Conservation (phyloP, 352 stramenopile species). For the Albugo candida region DNA sequence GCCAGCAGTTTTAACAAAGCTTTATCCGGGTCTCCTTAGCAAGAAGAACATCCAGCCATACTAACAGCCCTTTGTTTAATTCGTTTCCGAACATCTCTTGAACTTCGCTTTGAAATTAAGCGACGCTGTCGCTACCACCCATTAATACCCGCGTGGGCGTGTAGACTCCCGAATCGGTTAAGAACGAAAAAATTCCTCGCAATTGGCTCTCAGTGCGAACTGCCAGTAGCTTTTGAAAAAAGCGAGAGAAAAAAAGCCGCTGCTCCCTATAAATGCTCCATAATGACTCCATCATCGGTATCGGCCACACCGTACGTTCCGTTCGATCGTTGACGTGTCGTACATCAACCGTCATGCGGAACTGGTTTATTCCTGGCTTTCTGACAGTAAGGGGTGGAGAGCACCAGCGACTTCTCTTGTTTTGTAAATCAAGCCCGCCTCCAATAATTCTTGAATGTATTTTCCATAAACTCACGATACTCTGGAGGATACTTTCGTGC, state of each 20-base stretch:
- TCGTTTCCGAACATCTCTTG: neutral
- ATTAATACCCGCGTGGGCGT: conserved; percentile 8
- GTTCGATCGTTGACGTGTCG: conserved; percentile 8
- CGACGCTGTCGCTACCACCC: conserved; percentile 6
- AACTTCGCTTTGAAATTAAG: conserved; percentile 8
- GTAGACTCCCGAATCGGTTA: conserved; percentile 9
- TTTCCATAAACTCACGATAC: conserved; percentile 3
- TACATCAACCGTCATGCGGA: conserved; percentile 12
- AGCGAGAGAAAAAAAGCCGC: conserved; percentile 9
- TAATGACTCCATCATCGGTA: conserved; percentile 6
- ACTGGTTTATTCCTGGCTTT: conserved; percentile 5
- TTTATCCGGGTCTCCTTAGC: conserved; percentile 4
- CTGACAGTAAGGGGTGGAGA: conserved; percentile 2
- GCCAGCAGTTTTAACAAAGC: conserved; percentile 7
- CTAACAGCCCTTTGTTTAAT: conserved; percentile 8
- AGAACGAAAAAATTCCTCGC: conserved; percentile 8
- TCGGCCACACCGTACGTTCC: conserved; percentile 9
- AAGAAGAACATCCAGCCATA: conserved; percentile 13
- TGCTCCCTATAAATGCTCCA: neutral
- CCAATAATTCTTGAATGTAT: neutral
- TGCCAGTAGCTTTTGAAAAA: conserved; percentile 15
- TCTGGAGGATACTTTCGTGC: conserved; percentile 1
- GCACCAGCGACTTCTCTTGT: conserved; percentile 3
- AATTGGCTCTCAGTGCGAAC: conserved; percentile 6
- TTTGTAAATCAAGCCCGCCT: neutral